phyloP scores from a whole-genome alignment of 805 yeast species.

The Phaffomyces opuntiae region DNA sequence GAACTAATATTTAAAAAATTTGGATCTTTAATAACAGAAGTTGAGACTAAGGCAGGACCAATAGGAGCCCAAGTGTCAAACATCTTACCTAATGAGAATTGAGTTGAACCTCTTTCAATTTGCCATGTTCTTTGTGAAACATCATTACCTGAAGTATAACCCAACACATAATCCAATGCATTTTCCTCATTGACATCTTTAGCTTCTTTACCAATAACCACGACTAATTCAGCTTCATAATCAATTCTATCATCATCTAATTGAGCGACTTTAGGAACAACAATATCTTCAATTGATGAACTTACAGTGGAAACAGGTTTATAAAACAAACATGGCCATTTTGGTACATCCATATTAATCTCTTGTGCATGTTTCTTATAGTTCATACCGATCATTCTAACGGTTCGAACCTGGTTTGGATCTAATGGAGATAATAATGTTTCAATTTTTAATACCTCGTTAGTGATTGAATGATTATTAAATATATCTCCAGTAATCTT shows the following conservation, averaged over 20 bases:
- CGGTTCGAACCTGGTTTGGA: slow-evolving; percentile 27
- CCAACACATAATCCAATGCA: slow-evolving; percentile 40
- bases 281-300: slow-evolving; percentile 37
- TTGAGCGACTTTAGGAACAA: slow-evolving; percentile 34
- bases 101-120: slow-evolving; percentile 41
- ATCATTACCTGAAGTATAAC: slow-evolving; percentile 48
- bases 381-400: slow-evolving; percentile 45
- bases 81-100: slow-evolving; percentile 45
- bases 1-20: slow-evolving; percentile 30
- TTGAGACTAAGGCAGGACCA: slow-evolving; percentile 45
- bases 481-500: slow-evolving; percentile 41
- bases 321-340: slow-evolving; percentile 41
- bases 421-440: slow-evolving; percentile 35
- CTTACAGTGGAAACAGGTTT: slow-evolving; percentile 40
- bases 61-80: slow-evolving; percentile 50
- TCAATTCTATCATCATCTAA: slow-evolving; percentile 28
- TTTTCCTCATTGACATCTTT: slow-evolving; percentile 33
- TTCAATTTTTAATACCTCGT: slow-evolving; percentile 25
- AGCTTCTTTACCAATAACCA: slow-evolving; percentile 43
- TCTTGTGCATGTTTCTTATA: slow-evolving; percentile 38
- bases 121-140: slow-evolving; percentile 51
- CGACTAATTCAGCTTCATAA: slow-evolving; percentile 47
- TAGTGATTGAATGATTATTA: slow-evolving; percentile 28
- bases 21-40: slow-evolving; percentile 20
- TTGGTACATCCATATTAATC: slow-evolving; percentile 33